These are phyloP conservation scores for Diaporthe nobilis DNA, from an alignment of 2,329 filamentous ascomycete genomes.

Conservation along the genomic window DNA sequence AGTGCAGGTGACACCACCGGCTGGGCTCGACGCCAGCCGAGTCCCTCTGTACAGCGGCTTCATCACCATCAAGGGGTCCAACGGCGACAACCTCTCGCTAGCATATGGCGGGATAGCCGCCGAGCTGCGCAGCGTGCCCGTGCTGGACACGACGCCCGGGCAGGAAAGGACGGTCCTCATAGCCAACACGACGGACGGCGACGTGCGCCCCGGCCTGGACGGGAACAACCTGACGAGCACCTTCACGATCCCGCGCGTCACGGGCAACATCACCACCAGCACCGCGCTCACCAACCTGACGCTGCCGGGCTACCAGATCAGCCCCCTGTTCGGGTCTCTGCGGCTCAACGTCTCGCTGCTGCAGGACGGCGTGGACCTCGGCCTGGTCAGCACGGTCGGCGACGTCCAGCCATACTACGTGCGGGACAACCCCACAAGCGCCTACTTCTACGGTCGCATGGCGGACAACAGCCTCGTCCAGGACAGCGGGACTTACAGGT, in stretches of 20 bases:
- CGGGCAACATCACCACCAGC: constrained; percentile 35
- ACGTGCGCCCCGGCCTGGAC: constrained; percentile 30
- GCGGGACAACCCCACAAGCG: not conserved
- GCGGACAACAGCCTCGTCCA: constrained; percentile 44
- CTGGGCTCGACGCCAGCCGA: constrained; percentile 46
- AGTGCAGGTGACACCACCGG: constrained; percentile 48
- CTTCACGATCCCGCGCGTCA: constrained; percentile 31
- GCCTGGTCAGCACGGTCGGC: constrained; percentile 25
- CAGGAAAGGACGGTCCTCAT: constrained; percentile 42
- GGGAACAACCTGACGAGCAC: constrained; percentile 31
- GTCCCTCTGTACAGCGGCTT: constrained; percentile 60
- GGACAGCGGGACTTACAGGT: constrained; percentile 45
- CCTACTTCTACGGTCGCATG: constrained; percentile 43
- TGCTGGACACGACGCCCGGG: constrained; percentile 41
- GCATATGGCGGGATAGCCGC: constrained; percentile 56
- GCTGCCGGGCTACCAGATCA: constrained; percentile 23
- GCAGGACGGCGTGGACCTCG: constrained; percentile 32
- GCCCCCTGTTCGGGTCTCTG: constrained; percentile 23
- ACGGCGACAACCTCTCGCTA: constrained; percentile 53
- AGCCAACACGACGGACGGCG: constrained; percentile 32
- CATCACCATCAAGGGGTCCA: constrained; percentile 54
- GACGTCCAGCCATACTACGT: constrained; percentile 5
- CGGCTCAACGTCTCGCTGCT: constrained; percentile 33
- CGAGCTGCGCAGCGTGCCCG: constrained; percentile 44
- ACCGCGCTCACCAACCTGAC: constrained; percentile 28